A percentile compares a stretch with the other conserved stretches of the same genome.
Conservation (phyloP, 768 basidiomycete species). For the Lentinula boryana region DNA sequence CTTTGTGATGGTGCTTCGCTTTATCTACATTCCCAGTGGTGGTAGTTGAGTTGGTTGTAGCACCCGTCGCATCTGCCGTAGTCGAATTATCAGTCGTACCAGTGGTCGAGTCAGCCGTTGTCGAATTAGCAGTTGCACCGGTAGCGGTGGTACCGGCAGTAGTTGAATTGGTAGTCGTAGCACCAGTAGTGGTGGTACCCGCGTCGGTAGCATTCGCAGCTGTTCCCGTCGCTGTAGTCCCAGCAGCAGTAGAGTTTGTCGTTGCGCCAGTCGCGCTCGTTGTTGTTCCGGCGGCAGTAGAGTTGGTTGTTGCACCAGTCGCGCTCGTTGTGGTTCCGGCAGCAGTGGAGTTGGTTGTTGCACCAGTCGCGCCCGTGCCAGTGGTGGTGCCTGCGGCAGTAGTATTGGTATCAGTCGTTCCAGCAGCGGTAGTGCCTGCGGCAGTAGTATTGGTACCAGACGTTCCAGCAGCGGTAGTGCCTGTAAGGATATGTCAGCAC, state of each 20-base stretch:
- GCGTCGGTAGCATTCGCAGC: constrained; percentile 16
- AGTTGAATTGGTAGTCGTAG: background rate
- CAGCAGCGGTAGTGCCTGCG: background rate
- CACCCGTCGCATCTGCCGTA: background rate
- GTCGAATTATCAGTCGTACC: background rate
- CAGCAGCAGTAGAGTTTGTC: background rate
- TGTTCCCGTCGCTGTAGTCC: background rate
- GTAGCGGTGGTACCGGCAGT: background rate
- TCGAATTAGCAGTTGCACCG: background rate
- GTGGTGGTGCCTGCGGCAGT: background rate
- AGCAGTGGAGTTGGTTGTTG: background rate
- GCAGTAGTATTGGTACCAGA: background rate
- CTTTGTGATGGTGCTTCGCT: background rate
- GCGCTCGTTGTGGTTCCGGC: constrained; percentile 4
- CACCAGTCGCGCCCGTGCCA: background rate
- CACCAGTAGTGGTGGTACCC: constrained; percentile 13
- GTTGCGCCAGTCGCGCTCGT: constrained; percentile 3
- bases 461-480: background rate
- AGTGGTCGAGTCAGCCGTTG: background rate
- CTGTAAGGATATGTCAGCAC: too few species aligned
- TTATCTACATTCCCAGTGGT: background rate
- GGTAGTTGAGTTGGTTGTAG: background rate
- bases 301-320: constrained; percentile 1
- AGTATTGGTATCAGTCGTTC: background rate
- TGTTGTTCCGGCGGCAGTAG: constrained; percentile 4